Evolutionary conservation across 1,284 basidiomycete genomes (phyloP), one percentile per base, ranked within the genome.

Genomic region (Tilletia caries): DNA sequence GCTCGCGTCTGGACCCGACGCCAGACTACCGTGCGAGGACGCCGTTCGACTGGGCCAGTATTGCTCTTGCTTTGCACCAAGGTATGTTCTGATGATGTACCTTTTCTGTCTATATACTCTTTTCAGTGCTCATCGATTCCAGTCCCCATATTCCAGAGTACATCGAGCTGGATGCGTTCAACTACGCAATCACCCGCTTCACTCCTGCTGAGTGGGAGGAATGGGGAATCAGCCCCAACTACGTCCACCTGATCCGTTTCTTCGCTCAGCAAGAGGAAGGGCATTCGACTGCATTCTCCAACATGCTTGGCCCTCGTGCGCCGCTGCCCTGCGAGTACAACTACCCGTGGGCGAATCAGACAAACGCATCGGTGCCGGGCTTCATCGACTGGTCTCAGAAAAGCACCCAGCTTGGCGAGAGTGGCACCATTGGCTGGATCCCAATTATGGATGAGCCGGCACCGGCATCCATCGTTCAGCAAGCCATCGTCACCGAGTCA

Each of bases 91-190:
- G 2, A 58, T 13, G 6, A 25, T 58, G 6, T 27, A 27, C 27
- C 10, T n/a, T n/a, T n/a, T n/a, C n/a, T n/a, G n/a, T n/a, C n/a
- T n/a, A n/a, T n/a, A n/a, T n/a, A n/a, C n/a, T n/a, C n/a, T n/a
- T n/a, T 12, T 52, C 48, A 52, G 6, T 6, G 48, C 10, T 6
- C 6, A 52, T 52, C 6, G n/a, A n/a, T n/a, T n/a, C 48, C 10
- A 6, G 10, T 12, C 23, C n/a, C 48, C 48, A 52, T 25, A 12
- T 23, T 25, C 23, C 10, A 64, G 77, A 79, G 71, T 76, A 73
- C 68, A 79, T 79, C 64, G 77, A 79, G 73, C 71, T 77, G 23
- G 77, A 79, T 58, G 69, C 73, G 2, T 79, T 79, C 76, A 77
- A 77, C 68, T 75, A 79, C 52, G 75, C 67, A 3, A 68, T 79